phyloP scores from a whole-genome alignment of 345 rosid genomes.

The Rhodamnia argentea region DNA sequence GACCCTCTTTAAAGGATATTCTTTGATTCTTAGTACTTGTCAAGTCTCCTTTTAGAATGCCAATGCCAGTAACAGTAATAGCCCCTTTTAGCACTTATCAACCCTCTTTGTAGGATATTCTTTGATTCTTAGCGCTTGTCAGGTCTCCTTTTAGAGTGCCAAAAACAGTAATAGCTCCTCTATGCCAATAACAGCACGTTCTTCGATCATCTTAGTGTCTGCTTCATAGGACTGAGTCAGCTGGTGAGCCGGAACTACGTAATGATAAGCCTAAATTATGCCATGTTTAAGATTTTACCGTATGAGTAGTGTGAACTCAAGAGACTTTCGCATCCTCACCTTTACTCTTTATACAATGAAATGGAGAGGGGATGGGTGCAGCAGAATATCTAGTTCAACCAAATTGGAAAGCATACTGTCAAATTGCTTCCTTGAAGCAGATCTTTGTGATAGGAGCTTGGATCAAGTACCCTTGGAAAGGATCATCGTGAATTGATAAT shows the following conservation, averaged over 20 bases:
- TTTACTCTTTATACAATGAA: background rate
- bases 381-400: background rate
- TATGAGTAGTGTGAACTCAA: background rate
- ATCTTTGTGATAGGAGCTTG: background rate
- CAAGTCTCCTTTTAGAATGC: background rate
- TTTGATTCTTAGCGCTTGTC: background rate
- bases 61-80: background rate
- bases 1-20: background rate
- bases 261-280: background rate
- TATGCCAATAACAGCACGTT: background rate
- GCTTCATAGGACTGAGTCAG: background rate
- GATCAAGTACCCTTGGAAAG: background rate
- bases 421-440: background rate
- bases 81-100: background rate
- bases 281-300: background rate
- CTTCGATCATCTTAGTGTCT: background rate
- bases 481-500: background rate
- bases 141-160: background rate
- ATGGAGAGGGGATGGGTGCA: background rate
- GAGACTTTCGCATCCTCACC: background rate
- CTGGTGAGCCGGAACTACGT: background rate
- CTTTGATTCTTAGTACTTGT: background rate
- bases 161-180: background rate
- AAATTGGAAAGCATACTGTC: background rate
- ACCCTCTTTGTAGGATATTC: background rate